Conservation (phyloP, 352 stramenopile species). For the Halophytophthora batemanensis region DNA sequence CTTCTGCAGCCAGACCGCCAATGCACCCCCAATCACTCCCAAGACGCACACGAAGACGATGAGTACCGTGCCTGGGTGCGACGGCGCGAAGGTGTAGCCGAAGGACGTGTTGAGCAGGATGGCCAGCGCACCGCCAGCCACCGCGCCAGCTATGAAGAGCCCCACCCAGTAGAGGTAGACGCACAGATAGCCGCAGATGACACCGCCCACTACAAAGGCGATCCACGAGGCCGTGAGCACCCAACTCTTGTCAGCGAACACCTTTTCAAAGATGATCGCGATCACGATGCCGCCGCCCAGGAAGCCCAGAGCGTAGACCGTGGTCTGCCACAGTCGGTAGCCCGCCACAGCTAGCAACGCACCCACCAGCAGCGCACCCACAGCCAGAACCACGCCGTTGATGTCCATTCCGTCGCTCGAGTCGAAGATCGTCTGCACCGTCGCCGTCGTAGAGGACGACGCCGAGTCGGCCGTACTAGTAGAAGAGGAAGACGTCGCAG, state of each 20-base stretch:
- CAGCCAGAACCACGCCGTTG: constrained; percentile 36
- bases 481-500: too few relatives aligned
- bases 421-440: constrained; percentile 33
- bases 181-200: constrained; percentile 46
- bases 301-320: constrained; percentile 61
- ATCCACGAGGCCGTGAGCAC: constrained; percentile 65
- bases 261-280: constrained; percentile 46
- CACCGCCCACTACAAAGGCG: constrained; percentile 56
- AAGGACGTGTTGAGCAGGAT: constrained; percentile 58
- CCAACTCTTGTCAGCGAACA: constrained; percentile 50
- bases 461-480: constrained; percentile 6
- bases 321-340: constrained; percentile 60
- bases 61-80: constrained; percentile 47
- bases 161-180: constrained; percentile 50
- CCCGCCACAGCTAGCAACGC: constrained; percentile 40
- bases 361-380: constrained; percentile 40
- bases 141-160: constrained; percentile 54
- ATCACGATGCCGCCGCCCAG: constrained; percentile 47
- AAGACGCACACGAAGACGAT: constrained; percentile 44
- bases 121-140: constrained; percentile 52
- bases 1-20: constrained; percentile 57
- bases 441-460: constrained; percentile 12
- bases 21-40: constrained; percentile 35
- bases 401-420: constrained; percentile 29
- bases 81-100: constrained; percentile 53